phyloP scores from a whole-genome alignment of 805 yeast genomes.

The Brettanomyces anomalus region DNA sequence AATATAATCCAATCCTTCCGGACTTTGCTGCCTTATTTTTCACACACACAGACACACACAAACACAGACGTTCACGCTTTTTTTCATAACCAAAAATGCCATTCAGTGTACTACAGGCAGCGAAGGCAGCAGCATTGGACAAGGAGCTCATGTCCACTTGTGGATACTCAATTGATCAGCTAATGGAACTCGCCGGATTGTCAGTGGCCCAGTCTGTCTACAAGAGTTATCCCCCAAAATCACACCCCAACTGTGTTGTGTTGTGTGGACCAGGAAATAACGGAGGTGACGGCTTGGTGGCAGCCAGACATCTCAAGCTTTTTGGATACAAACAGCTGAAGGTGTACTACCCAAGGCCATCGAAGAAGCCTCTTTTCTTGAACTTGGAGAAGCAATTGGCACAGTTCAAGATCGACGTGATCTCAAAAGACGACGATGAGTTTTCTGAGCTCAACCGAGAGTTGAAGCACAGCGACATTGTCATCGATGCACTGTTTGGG shows the following conservation, averaged over 20 bases:
- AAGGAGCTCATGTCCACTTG: constrained; percentile 73
- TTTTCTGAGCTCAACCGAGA: constrained; percentile 15
- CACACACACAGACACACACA: no score
- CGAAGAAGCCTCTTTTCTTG: constrained; percentile 44
- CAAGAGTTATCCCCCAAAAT: constrained; percentile 50
- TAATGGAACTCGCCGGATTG: constrained; percentile 95
- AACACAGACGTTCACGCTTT: no score
- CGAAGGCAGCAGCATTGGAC: constrained; percentile 71
- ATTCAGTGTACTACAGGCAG: constrained; percentile 36
- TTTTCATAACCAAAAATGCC: constrained; percentile 17
- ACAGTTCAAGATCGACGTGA: constrained; percentile 51
- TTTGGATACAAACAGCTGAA: constrained; percentile 66
- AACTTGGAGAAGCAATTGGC: constrained; percentile 59
- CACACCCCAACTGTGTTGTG: constrained; percentile 43
- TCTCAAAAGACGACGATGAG: constrained; percentile 22
- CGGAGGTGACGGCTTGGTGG: constrained; percentile 95
- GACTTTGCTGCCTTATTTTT: no score
- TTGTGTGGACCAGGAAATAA: constrained; percentile 95
- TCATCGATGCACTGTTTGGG: constrained; percentile 85
- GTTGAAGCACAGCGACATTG: constrained; percentile 31
- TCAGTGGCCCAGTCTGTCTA: constrained; percentile 86
- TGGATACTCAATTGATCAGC: constrained; percentile 75
- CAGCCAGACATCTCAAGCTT: constrained; percentile 79
- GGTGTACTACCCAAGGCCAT: constrained; percentile 71
- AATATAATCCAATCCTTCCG: no score